Base-by-base conservation (phyloP, 805 yeast species). In the Torulaspora delbrueckii region DNA sequence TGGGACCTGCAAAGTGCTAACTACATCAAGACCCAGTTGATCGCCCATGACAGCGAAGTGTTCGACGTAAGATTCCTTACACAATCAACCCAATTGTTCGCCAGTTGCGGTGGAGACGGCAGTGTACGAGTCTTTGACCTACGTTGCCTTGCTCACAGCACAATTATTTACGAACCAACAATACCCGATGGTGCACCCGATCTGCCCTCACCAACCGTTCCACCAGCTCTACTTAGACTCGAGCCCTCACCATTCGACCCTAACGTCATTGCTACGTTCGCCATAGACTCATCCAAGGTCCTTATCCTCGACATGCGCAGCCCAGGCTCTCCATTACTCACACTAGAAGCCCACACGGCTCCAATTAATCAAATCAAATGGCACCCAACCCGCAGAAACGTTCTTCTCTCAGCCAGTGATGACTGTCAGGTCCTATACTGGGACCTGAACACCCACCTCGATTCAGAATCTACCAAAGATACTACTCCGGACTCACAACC, bases 41-140 rank as follows among this genome's bases (percentile, higher is more conserved):
- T 93, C 53, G 98, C 99, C 0, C 99, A 93, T 66, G 99, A 93
- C 63, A 80, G 84, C 52, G 97, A 89, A 65, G 99, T 93, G 3
- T 87, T 79, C 63, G 99, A 93, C 63, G 98, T 90, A 25, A 78
- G 85, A 51, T 93, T 89, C 63, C 69, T 90, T 40, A 79, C 84
- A 40, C 81, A 82, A 13, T 78, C 86, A 28, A 79, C 84, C 37
- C 68, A 66, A 32, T 75, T 90, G 23, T 93, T 93, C 67, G 86
- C 96, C 39, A 84, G 93, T 44, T 96, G 91, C 44, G 96, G 97
- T 2, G 90, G 89, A 43, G 99, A 93, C 67, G 99, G 99, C 0
- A 84, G 95, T 13, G 86, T 90, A 62, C 74, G 99, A 35, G 85
- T 93, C 6, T 93, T 93, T 65, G 99, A 93, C 60, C 72, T 93